Evolutionary conservation across 805 yeast genomes (phyloP), one percentile per base, ranked within the genome.

Genomic region (Ogataea minuta): DNA sequence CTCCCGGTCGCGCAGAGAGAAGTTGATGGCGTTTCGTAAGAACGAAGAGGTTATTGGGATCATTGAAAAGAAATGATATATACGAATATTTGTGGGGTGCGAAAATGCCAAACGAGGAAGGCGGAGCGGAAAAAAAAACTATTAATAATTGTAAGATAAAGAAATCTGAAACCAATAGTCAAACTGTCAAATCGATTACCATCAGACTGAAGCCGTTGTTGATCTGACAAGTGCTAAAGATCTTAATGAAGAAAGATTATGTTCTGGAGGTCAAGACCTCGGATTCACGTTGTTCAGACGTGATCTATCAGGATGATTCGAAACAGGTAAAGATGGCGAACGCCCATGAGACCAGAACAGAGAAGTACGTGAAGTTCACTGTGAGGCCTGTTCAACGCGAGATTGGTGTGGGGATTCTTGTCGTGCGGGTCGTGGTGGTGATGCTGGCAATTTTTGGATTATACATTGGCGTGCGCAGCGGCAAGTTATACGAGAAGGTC

Each of bases 1-100:
- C 25, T 47, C 54, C 13, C 41, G 54, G 12, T 49, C 80, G 43
- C 59, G 74, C 44, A 63, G 67, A 15, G 76, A 79, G 52, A 68
- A 68, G 45, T 53, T 74, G 45, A 68, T 73, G 58, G 65, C 78
- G 63, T 69, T 81, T 56, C 68, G 90, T 45, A 76, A 72, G 62
- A 77, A 82, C 49, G 93, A 85, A 57, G 76, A 73, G 43, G 86
- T 85, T 45, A 69, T 86, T 35, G 95, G 95, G 21, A 36, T 53
- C 6, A 53, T 62, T 30, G 63, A 56, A 23, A 33, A 23, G 28
- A 35, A 28, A 14, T 19, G 13, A 19, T 24, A 15, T 13, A 17
- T 13, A 13, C 14, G 20, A 21, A 21, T 20, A 17, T 15, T 6
- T 9, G 34, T 12, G 34, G 26, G 9, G 39, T 15, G 19, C 31